Evolutionary conservation across 306 rosid genomes (phyloP).

Genomic region (Crataegus laevigata): DNA sequence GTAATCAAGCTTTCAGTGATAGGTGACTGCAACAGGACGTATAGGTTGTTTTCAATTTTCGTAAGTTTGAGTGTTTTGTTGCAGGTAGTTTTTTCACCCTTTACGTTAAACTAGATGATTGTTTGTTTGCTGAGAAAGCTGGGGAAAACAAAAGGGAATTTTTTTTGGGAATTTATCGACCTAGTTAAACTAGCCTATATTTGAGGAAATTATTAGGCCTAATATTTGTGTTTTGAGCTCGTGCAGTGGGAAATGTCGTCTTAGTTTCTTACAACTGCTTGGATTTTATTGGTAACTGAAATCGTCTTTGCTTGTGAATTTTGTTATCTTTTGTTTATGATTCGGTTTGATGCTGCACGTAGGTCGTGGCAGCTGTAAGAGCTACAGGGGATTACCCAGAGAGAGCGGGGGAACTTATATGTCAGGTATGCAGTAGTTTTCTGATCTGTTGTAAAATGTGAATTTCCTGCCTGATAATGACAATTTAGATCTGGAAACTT

Average conservation of each 20-base stretch:
- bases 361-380: slow-evolving; percentile 88
- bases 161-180: not conserved
- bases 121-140: not conserved
- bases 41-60: not conserved
- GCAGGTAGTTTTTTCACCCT: not conserved
- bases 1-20: not conserved
- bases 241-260: not conserved
- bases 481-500: slow-evolving; percentile 4
- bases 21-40: not conserved
- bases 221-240: not conserved
- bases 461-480: not conserved
- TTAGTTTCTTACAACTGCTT: not conserved
- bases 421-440: slow-evolving; percentile 47
- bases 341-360: slow-evolving; percentile 8
- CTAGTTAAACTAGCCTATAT: not conserved
- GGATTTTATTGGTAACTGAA: not conserved
- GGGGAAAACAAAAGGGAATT: not conserved
- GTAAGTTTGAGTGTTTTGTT: not conserved
- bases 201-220: not conserved
- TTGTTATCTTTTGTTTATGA: slow-evolving; percentile 8
- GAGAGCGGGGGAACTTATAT: slow-evolving; percentile 69
- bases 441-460: not conserved
- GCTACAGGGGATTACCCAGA: slow-evolving; percentile 96
- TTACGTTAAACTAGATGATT: not conserved
- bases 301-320: not conserved